Base-by-base conservation (phyloP, 1,284 basidiomycete species). In the Ustilago xerochloae region DNA sequence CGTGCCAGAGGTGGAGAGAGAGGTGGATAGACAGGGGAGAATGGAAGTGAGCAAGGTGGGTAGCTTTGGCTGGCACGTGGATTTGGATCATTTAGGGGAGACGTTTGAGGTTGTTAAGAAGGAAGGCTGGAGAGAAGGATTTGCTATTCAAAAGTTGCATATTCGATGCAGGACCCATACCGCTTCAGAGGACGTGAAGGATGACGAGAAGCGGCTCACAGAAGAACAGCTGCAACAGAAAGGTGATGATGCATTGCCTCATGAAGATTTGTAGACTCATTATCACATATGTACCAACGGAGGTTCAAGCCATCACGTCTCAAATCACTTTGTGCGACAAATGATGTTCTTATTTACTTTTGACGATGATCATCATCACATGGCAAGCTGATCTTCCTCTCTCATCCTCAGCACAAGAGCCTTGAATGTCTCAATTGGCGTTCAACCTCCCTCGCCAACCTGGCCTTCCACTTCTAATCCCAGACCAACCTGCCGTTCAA, bases 401-500 rank as follows among this genome's bases (percentile, higher is more conserved):
- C n/a, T n/a, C n/a, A n/a, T n/a, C n/a, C 32, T 50, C 48, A 7
- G 29, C 29, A 38, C n/a, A 13, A 28, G 15, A n/a, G n/a, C n/a
- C n/a, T n/a, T n/a, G n/a, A n/a, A 4, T 18, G 10, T 41, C 26
- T n/a, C 39, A 41, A n/a, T n/a, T n/a, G n/a, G n/a, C n/a, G n/a
- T n/a, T n/a, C n/a, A n/a, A n/a, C n/a, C n/a, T 9, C 36, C 22
- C 7, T 39, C 15, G 15, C 22, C 28, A 6, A 28, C 12, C 50
- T 29, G 18, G n/a, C 28, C 22, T 26, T 2, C 30, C 18, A 13
- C 6, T 4, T 7, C 51, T 47, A 78, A 46, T 75, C 76, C 76
- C 76, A 78, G 45, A 78, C 68, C 30, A 78, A 36, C 30, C 63
- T 52, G 1, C 75, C 75, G 16, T 67, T 70, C 35, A 68, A 58